Evolutionary conservation across 805 yeast genomes (phyloP).

Genomic region (Dipodascopsis uninucleata): DNA sequence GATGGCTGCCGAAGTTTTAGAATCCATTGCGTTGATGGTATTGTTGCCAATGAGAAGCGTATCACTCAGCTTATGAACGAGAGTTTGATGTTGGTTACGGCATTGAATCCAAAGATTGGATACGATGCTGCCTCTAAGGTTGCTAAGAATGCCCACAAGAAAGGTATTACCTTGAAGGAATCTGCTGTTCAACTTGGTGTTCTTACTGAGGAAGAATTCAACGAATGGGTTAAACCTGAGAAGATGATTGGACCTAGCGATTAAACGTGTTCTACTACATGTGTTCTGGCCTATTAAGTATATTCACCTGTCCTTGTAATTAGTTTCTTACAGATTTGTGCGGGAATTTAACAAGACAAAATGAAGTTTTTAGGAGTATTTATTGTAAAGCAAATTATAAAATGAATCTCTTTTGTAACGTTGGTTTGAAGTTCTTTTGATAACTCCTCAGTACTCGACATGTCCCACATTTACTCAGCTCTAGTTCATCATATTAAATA

Average conservation of each 20-base stretch:
- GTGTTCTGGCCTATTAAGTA: too few species aligned
- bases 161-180: slow-evolving; percentile 92
- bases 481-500: too few species aligned
- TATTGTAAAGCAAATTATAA: too few species aligned
- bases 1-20: slow-evolving; percentile 91
- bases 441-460: too few species aligned
- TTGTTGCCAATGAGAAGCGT: slow-evolving; percentile 80
- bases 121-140: slow-evolving; percentile 96
- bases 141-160: slow-evolving; percentile 97
- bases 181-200: slow-evolving; percentile 89
- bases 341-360: too few species aligned
- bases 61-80: slow-evolving; percentile 86
- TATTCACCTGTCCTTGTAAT: too few species aligned
- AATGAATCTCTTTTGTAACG: too few species aligned
- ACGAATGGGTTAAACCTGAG: slow-evolving; percentile 97
- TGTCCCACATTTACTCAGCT: too few species aligned
- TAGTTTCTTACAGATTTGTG: too few species aligned
- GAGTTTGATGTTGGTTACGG: slow-evolving; percentile 96
- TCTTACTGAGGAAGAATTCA: slow-evolving; percentile 79
- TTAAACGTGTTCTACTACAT: slow-evolving; percentile 7
- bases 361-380: too few species aligned
- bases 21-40: slow-evolving; percentile 91
- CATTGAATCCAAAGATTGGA: slow-evolving; percentile 97
- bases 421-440: too few species aligned
- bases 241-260: slow-evolving; percentile 86